These are phyloP conservation scores for Leccinum angustisporum DNA, from an alignment of 1,284 basidiomycete species.

Conservation along the genomic window DNA sequence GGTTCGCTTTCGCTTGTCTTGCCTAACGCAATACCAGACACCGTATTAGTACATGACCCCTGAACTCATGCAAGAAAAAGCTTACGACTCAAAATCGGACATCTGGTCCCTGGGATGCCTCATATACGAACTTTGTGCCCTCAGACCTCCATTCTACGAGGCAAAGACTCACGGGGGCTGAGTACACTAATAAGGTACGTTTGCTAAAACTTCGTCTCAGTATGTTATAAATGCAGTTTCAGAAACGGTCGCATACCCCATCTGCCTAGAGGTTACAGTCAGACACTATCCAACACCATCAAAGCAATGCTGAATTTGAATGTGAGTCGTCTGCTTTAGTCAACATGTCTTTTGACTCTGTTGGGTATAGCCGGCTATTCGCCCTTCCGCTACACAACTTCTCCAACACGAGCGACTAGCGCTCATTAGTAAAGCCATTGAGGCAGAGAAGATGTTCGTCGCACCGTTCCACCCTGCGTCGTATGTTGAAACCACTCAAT, in stretches of 20 bases:
- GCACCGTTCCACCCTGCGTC: neutral
- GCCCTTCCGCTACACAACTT: conserved; percentile 77
- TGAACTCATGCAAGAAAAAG: conserved; percentile 93
- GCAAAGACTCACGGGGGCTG: conserved; percentile 82
- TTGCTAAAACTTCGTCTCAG: neutral
- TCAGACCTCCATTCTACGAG: conserved; percentile 89
- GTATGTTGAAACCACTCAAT: conserved; percentile 1
- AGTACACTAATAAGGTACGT: conserved; percentile 76
- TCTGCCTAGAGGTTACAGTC: conserved; percentile 79
- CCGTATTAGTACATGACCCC: conserved; percentile 97
- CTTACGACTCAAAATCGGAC: conserved; percentile 96
- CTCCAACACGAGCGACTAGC: conserved; percentile 76
- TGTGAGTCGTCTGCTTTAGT: conserved; percentile 43
- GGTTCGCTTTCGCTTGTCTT: neutral
- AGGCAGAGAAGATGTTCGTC: conserved; percentile 77
- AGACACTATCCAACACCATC: conserved; percentile 69
- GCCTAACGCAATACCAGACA: conserved; percentile 54
- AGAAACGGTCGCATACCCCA: conserved; percentile 86
- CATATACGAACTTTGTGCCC: conserved; percentile 92
- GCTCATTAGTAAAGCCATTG: conserved; percentile 69
- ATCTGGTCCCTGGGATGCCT: conserved; percentile 98
- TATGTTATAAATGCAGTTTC: conserved; percentile 6
- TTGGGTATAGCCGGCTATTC: conserved; percentile 70
- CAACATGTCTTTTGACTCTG: neutral
- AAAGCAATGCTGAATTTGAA: conserved; percentile 87